Base-by-base conservation (phyloP, 805 yeast genomes). In the Kuraishia hungarica region DNA sequence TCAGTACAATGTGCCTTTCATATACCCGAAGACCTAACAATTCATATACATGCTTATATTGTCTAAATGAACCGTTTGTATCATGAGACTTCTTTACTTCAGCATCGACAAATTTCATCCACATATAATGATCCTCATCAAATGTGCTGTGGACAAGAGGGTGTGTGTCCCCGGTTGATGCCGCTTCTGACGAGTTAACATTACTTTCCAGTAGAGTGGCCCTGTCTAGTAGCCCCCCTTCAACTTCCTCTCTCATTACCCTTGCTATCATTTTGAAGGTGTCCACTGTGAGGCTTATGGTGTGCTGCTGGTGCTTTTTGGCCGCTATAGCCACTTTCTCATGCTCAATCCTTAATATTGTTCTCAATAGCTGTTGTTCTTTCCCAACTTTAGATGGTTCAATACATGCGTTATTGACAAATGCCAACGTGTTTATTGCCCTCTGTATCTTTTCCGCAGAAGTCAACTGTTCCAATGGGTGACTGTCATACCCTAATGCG, bases 361-460 rank as follows among this genome's bases (percentile, higher is more conserved):
- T 21, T 19, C 28, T 43, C 39, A 47, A 8, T 5, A 52, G 29
- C 19, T 24, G 28, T n/a, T 22, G 15, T 43, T 53, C 54, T 8
- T 29, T 51, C 1, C 58, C 56, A 4, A 52, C 35, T 49, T 29
- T 53, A 52, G 55, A 52, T 6, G 29, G 29, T 39, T 54, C 52
- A n/a, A 58, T 52, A 46, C 64, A 58, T 1, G 67, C 61, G 54
- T 67, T 67, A 39, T 62, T 59, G 6, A 64, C 50, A 52, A 67
- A 66, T 49, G 63, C 62, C 13, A 67, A 50, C 1, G 69, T 60
- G 43, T 65, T 64, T 2, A 63, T 52, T 5, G 61, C 46, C 19
- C 69, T 50, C 13, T 47, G 8, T 8, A 55, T 43, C 3, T 63
- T 7, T 39, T 62, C 62, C 10, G 53, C 52, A 10, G 52, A 51